A percentile compares a stretch with the other conserved stretches of the same genome.
Evolutionary conservation across 2,329 filamentous ascomycete genomes (phyloP).

Genomic region (Xylariaceae sp.): DNA sequence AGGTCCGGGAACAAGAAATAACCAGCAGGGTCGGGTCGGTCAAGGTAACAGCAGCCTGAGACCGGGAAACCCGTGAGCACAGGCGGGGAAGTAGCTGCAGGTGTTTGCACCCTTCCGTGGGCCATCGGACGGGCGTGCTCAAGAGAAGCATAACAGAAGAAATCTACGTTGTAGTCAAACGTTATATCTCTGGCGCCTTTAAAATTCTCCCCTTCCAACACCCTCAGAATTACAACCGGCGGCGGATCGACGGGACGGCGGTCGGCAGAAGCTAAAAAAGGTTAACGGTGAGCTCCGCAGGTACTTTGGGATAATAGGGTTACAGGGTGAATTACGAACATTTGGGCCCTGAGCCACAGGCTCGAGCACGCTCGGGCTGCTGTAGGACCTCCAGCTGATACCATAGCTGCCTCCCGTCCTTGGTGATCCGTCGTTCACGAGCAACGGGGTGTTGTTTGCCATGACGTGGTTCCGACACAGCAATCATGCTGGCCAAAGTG

Average conservation of each 20-base stretch:
- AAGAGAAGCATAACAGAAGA: conserved; percentile 92
- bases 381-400: conserved; percentile 86
- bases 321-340: conserved; percentile 50
- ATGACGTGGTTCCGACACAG: conserved; percentile 19
- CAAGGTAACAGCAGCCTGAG: conserved; percentile 92
- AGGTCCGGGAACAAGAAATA: conserved; percentile 98
- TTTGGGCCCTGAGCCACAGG: conserved; percentile 92
- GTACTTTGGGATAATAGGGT: background rate
- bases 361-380: conserved; percentile 88
- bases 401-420: conserved; percentile 70
- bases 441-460: conserved; percentile 23
- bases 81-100: conserved; percentile 66
- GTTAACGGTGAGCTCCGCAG: conserved; percentile 11
- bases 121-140: conserved; percentile 81
- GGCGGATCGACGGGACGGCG: conserved; percentile 90
- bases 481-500: conserved; percentile 26
- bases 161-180: conserved; percentile 91
- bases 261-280: conserved; percentile 69
- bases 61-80: conserved; percentile 93
- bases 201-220: conserved; percentile 68
- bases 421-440: conserved; percentile 53
- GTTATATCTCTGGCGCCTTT: conserved; percentile 67
- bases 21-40: conserved; percentile 72
- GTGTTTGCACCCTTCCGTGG: conserved; percentile 67
- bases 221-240: conserved; percentile 85